Percentiles rank a stretch among this genome's conserved stretches.
Conservation (phyloP, 148 eudicot genomes). For the Euryodendron excelsum region DNA sequence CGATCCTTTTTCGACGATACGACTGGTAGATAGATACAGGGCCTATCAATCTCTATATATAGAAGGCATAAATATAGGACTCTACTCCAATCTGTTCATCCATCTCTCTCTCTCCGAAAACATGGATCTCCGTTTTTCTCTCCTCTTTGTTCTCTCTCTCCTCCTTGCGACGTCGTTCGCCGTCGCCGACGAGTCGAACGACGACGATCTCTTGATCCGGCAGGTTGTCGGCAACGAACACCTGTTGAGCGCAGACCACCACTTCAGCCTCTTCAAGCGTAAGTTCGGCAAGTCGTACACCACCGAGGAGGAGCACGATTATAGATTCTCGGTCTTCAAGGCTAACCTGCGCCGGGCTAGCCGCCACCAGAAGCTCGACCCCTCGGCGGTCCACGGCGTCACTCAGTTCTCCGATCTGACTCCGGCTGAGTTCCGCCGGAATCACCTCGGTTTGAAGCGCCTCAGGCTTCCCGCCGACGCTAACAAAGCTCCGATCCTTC, state of each 20-base stretch:
- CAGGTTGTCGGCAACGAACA: constrained; percentile 30
- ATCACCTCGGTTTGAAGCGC: constrained; percentile 39
- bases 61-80: too few relatives aligned
- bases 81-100: not conserved
- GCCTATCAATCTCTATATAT: too few relatives aligned
- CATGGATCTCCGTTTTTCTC: constrained; percentile 32
- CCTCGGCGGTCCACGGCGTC: constrained; percentile 59
- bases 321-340: constrained; percentile 53
- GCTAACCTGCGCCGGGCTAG: constrained; percentile 53
- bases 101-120: not conserved
- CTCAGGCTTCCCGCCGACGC: constrained; percentile 51
- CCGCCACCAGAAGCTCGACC: constrained; percentile 53
- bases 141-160: constrained; percentile 37
- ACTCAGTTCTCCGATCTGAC: constrained; percentile 63
- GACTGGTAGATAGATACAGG: too few relatives aligned
- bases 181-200: constrained; percentile 3
- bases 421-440: constrained; percentile 41
- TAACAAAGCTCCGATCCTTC: constrained; percentile 45
- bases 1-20: too few relatives aligned
- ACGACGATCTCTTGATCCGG: constrained; percentile 39
- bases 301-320: constrained; percentile 54
- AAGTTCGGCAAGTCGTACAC: constrained; percentile 46
- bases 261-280: constrained; percentile 54
- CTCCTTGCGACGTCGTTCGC: constrained; percentile 21
- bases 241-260: constrained; percentile 33